Evolutionary conservation across 192 early-diverging fungal species (phyloP).

Genomic region (Glomus cerebriforme): DNA sequence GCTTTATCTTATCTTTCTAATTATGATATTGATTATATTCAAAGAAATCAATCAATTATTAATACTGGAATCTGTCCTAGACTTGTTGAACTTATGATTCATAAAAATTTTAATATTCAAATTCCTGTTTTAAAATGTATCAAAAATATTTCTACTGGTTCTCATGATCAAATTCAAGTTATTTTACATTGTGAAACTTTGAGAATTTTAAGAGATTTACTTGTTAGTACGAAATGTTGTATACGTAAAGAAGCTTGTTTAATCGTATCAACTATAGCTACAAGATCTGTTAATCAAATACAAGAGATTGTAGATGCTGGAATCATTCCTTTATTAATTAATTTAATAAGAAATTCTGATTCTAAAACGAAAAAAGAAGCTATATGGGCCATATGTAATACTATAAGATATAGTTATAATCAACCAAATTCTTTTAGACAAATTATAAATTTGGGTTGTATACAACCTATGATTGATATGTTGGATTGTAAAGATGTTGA

Average conservation of each 20-base stretch:
- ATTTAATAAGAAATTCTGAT: conserved; percentile 41
- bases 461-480: conserved; percentile 54
- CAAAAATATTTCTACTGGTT: conserved; percentile 84
- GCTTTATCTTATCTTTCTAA: conserved; percentile 80
- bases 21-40: conserved; percentile 69
- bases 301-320: conserved; percentile 49
- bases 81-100: conserved; percentile 69
- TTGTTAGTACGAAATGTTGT: conserved; percentile 41
- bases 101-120: conserved; percentile 60
- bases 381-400: conserved; percentile 55
- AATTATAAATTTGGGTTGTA: conserved; percentile 46
- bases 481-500: conserved; percentile 46
- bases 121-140: conserved; percentile 75
- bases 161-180: conserved; percentile 76
- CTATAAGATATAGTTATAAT: conserved; percentile 42
- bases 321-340: conserved; percentile 45
- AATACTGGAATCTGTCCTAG: conserved; percentile 72
- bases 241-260: conserved; percentile 57
- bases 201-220: conserved; percentile 52
- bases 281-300: conserved; percentile 49
- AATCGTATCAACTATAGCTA: conserved; percentile 58
- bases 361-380: conserved; percentile 55
- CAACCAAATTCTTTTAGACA: conserved; percentile 46
- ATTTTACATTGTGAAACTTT: conserved; percentile 69
- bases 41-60: conserved; percentile 67